Base-by-base conservation (phyloP, 2,329 filamentous ascomycete genomes). In the Helminthosporium solani region DNA sequence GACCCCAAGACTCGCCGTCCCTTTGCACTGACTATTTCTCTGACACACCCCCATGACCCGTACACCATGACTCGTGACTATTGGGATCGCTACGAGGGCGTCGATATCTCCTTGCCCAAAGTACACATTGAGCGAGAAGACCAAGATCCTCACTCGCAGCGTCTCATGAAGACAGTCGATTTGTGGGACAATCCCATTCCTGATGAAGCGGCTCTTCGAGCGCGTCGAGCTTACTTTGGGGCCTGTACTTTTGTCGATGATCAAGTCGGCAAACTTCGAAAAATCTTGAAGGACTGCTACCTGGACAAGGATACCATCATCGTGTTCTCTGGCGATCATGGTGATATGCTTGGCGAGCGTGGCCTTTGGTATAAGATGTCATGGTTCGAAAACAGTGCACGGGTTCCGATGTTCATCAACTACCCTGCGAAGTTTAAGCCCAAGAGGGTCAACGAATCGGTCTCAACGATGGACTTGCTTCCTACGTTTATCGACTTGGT, bases 301-400 rank as follows among this genome's bases (percentile, higher is more conserved):
- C 77, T 96, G 35, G 85, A 85, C 49, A 84, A 95, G 27, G 83
- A 96, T 71, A 96, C 91, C 11, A 90, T 96, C 59, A 78, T 96
- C 60, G 84, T 96, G 56, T 96, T 96, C 73, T 91, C 87, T 47
- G 90, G 91, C 35, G 91, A 96, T 67, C 91, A 96, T 64, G 91
- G 91, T 45, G 91, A 96, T 71, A 96, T 96, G 91, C 81, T 96
- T 7, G 91, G 91, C 48, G 91, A 96, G 76, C 85, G 90, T 42
- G 87, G 88, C 5, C 76, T 96, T 37, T 96, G 91, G 91, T 91
- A 96, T 78, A 96, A 96, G 79, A 96, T 96, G 91, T 90, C 84
- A 65, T 96, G 94, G 80, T 96, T 90, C 62, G 91, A 96, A 78
- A 86, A 86, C 33, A 95, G 90, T 11, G 89, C 90, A 36, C 86